phyloP scores from a whole-genome alignment of 2,329 filamentous ascomycete species.

The Fusarium bactridioides region DNA sequence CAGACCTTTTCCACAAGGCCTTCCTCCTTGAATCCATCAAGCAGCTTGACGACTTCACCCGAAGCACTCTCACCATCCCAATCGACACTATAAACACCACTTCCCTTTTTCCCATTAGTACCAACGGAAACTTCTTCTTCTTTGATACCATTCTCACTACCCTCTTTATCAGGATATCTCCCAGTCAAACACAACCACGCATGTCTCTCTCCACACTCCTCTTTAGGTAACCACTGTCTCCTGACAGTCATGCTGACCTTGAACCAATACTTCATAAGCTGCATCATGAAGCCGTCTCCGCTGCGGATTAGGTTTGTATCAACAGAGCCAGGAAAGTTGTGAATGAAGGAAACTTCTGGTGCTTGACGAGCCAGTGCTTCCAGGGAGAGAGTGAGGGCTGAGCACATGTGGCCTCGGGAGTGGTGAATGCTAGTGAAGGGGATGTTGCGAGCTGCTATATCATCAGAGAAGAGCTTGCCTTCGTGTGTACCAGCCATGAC shows the following conservation, averaged over 20 bases:
- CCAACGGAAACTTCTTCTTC: constrained; percentile 17
- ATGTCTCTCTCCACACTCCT: constrained; percentile 40
- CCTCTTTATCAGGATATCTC: constrained; percentile 23
- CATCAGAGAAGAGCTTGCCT: constrained; percentile 30
- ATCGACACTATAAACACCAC: constrained; percentile 39
- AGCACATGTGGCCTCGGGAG: constrained; percentile 35
- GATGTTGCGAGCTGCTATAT: constrained; percentile 36
- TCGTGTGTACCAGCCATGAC: constrained; percentile 38
- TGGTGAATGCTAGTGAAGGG: constrained; percentile 19
- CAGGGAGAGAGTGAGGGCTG: constrained; percentile 38
- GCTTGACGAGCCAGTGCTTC: constrained; percentile 35
- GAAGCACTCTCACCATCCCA: constrained; percentile 34
- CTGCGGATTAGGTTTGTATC: constrained; percentile 38
- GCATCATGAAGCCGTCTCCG: constrained; percentile 31
- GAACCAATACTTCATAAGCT: constrained; percentile 22
- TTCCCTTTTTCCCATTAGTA: constrained; percentile 29
- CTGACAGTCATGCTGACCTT: not conserved
- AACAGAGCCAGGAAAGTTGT: constrained; percentile 43
- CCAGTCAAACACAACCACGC: constrained; percentile 34
- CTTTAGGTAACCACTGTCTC: constrained; percentile 23
- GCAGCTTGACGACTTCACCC: constrained; percentile 13
- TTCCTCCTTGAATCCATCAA: constrained; percentile 26
- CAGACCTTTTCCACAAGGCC: constrained; percentile 33
- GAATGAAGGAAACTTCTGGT: constrained; percentile 41
- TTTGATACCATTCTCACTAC: not conserved